Evolutionary conservation across 2,329 filamentous ascomycete species (phyloP).

Genomic region (Aspergillus amoenus): DNA sequence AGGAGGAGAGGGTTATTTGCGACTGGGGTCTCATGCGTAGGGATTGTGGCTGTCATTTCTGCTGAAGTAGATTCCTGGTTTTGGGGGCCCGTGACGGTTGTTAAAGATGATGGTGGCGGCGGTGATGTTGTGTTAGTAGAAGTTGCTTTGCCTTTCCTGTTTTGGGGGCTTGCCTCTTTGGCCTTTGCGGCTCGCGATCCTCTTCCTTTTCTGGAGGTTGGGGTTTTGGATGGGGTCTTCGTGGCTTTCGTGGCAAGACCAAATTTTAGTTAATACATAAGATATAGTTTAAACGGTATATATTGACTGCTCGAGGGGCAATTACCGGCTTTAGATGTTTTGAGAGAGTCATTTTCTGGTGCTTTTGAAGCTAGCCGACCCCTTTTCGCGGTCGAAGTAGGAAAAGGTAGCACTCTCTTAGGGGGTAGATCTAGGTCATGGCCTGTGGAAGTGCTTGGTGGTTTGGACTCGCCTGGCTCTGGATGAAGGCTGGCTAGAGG

Average conservation of each 20-base stretch:
- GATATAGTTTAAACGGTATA: not conserved
- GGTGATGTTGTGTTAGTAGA: not conserved
- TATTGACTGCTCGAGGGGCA: not conserved
- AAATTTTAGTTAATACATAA: not conserved
- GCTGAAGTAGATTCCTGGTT: not conserved
- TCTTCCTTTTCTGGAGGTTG: not conserved
- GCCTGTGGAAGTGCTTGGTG: slow-evolving; percentile 25
- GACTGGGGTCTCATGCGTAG: not conserved
- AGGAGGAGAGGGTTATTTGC: not conserved
- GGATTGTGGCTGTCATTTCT: not conserved
- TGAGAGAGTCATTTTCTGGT: not conserved
- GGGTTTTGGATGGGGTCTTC: not conserved
- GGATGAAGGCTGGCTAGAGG: not conserved
- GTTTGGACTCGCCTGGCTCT: not conserved
- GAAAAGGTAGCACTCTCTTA: slow-evolving; percentile 43
- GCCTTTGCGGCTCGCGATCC: not conserved
- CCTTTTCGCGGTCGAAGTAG: slow-evolving; percentile 27
- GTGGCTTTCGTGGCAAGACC: not conserved
- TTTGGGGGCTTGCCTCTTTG: not conserved
- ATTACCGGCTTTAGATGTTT: not conserved
- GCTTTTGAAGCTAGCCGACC: not conserved
- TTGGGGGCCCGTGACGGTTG: not conserved
- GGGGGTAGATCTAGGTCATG: slow-evolving; percentile 42
- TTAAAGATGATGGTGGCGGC: not conserved
- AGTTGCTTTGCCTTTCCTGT: not conserved